Percentiles rank a stretch among this genome's conserved stretches.
Conservation (phyloP, 352 stramenopile genomes). For the Pythium sp. region DNA sequence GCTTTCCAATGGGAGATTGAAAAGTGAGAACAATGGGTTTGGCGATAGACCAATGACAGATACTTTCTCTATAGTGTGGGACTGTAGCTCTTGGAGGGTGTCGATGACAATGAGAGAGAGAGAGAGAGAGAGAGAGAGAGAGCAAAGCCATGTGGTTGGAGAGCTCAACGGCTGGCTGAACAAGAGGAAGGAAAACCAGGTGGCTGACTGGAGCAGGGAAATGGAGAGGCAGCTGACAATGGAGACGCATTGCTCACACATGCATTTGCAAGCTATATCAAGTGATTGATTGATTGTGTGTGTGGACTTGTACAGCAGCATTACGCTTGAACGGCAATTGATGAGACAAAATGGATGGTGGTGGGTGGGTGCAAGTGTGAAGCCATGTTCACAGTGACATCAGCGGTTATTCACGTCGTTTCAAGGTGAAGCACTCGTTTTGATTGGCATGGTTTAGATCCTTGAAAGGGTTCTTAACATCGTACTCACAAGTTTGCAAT, state of each 20-base stretch:
- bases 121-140: neutral
- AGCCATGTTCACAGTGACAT: neutral
- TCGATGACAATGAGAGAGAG: neutral
- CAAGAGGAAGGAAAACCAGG: neutral
- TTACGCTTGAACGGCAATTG: neutral
- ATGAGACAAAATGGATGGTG: neutral
- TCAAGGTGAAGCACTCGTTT: neutral
- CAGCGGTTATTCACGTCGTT: neutral
- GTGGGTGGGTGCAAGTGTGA: neutral
- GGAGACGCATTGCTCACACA: neutral
- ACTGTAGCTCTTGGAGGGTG: neutral
- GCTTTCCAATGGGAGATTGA: slow-evolving; percentile 2
- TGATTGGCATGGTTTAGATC: no score
- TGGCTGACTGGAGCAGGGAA: neutral
- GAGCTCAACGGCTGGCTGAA: neutral
- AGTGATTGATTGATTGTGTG: no score
- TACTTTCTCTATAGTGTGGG: neutral
- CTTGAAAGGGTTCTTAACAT: no score
- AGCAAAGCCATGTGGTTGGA: neutral
- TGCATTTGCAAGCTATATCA: no score
- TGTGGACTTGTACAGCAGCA: neutral
- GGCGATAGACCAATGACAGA: neutral
- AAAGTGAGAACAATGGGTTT: neutral
- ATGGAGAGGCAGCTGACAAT: neutral
- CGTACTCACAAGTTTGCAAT: no score